Percentiles rank a stretch among this genome's conserved stretches.
These are phyloP conservation scores for Diaporthe nobilis DNA, from an alignment of 2,329 filamentous ascomycete genomes.

Conservation along the genomic window DNA sequence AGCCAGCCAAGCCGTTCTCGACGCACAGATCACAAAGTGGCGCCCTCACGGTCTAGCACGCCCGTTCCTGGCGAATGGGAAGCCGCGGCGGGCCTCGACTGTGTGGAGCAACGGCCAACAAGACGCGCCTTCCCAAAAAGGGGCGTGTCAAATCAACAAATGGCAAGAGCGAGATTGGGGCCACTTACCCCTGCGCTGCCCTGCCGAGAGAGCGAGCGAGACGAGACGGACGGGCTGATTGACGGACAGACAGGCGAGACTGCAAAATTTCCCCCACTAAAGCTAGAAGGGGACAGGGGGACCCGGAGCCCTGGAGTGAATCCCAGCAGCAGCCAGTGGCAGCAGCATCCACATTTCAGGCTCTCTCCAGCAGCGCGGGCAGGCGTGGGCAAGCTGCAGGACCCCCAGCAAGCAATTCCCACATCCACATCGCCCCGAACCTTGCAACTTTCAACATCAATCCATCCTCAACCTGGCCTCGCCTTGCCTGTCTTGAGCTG, in stretches of 20 bases:
- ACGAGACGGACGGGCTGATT: not conserved
- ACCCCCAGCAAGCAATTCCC: slow-evolving; percentile 22
- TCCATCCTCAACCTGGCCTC: slow-evolving; percentile 38
- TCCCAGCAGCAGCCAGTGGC: not conserved
- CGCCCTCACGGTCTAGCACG: not conserved
- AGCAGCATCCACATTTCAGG: slow-evolving; percentile 19
- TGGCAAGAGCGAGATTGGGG: slow-evolving; percentile 32
- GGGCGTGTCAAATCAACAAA: slow-evolving; percentile 40
- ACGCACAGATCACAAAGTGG: slow-evolving; percentile 12
- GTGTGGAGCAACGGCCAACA: slow-evolving; percentile 35
- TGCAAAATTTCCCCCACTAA: slow-evolving; percentile 33
- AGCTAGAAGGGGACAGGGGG: slow-evolving; percentile 9
- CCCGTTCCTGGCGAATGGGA: slow-evolving; percentile 31
- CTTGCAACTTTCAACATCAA: slow-evolving; percentile 37
- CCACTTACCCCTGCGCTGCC: slow-evolving; percentile 25
- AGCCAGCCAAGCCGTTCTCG: slow-evolving; percentile 23
- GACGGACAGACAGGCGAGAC: slow-evolving; percentile 10
- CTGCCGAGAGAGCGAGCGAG: slow-evolving; percentile 19
- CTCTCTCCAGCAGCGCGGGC: slow-evolving; percentile 25
- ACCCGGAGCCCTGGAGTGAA: not conserved
- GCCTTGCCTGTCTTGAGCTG: slow-evolving; percentile 33
- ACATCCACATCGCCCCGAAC: slow-evolving; percentile 36
- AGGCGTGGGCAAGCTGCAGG: slow-evolving; percentile 24
- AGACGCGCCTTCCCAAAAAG: slow-evolving; percentile 38
- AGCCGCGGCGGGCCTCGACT: not conserved